phyloP scores from a whole-genome alignment of 495 filamentous ascomycete genomes.

The Lindgomyces ingoldianus region DNA sequence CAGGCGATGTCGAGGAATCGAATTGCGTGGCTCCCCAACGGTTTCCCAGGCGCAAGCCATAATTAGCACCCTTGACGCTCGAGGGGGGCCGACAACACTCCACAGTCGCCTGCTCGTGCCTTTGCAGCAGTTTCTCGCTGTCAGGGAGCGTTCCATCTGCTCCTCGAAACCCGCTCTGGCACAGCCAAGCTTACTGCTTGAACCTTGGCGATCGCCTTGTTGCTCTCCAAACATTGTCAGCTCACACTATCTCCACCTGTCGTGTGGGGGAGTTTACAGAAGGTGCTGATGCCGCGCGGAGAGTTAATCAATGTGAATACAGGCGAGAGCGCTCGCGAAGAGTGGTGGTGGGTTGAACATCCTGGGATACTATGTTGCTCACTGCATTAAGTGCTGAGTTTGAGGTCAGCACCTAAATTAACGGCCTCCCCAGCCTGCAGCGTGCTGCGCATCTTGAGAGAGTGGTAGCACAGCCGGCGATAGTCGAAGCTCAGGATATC shows the following conservation, averaged over 20 bases:
- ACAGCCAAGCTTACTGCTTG: slow-evolving; percentile 23
- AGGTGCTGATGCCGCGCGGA: slow-evolving; percentile 23
- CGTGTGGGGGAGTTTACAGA: slow-evolving; percentile 20
- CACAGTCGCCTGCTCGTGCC: neutral
- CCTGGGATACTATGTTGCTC: slow-evolving; percentile 11
- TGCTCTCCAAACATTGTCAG: neutral
- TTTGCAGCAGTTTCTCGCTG: neutral
- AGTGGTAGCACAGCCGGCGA: slow-evolving; percentile 7
- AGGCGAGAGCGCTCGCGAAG: slow-evolving; percentile 16
- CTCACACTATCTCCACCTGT: slow-evolving; percentile 8
- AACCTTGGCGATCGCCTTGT: slow-evolving; percentile 15
- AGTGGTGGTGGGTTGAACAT: neutral
- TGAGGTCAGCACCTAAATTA: slow-evolving; percentile 34
- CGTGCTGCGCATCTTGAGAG: neutral
- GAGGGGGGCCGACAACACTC: neutral
- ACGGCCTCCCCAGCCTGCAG: neutral
- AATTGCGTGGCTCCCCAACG: neutral
- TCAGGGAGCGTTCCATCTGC: neutral
- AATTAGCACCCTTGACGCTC: slow-evolving; percentile 19
- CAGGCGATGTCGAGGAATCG: neutral
- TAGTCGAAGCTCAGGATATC: neutral
- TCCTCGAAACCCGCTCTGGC: slow-evolving; percentile 21
- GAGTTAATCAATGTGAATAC: slow-evolving; percentile 30
- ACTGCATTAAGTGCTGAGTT: slow-evolving; percentile 30
- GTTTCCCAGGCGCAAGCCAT: slow-evolving; percentile 2